phyloP scores from a whole-genome alignment of 768 basidiomycete genomes.

The Mycena metata region DNA sequence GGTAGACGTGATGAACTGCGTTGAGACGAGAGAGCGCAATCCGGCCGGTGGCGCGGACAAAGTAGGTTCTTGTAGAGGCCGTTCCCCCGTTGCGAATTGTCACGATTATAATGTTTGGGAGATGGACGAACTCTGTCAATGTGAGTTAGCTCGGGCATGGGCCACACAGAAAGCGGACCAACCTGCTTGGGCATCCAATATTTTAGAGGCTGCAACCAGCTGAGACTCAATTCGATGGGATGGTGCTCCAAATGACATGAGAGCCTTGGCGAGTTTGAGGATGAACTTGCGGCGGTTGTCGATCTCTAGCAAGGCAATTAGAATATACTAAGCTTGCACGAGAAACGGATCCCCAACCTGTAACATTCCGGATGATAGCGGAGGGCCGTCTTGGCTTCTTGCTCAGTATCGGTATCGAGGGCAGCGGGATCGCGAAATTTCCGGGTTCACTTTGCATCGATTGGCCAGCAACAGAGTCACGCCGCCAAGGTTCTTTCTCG shows the following conservation, averaged over 20 bases:
- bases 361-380: conserved; percentile 56
- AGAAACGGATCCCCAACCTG: not conserved
- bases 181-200: conserved; percentile 83
- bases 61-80: conserved; percentile 83
- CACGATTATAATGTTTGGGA: conserved; percentile 83
- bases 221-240: conserved; percentile 95
- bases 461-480: not conserved
- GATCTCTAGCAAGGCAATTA: conserved; percentile 52
- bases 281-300: conserved; percentile 77
- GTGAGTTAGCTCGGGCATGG: conserved; percentile 11
- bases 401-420: conserved; percentile 23
- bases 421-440: conserved; percentile 15
- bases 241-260: conserved; percentile 94
- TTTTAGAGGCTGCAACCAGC: conserved; percentile 81
- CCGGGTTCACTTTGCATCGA: not conserved
- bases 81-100: conserved; percentile 85
- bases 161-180: conserved; percentile 21
- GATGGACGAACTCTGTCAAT: conserved; percentile 81
- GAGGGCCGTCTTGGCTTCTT: conserved; percentile 44
- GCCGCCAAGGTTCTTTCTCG: conserved; percentile 18
- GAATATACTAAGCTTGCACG: not conserved
- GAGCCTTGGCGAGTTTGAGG: conserved; percentile 86
- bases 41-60: conserved; percentile 85
- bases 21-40: conserved; percentile 88
- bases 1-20: conserved; percentile 86